Percentiles rank a stretch among this genome's conserved stretches.
These are phyloP conservation scores for Rhodosporidiobolus sp. DNA, from an alignment of 768 basidiomycete genomes.

Conservation along the genomic window DNA sequence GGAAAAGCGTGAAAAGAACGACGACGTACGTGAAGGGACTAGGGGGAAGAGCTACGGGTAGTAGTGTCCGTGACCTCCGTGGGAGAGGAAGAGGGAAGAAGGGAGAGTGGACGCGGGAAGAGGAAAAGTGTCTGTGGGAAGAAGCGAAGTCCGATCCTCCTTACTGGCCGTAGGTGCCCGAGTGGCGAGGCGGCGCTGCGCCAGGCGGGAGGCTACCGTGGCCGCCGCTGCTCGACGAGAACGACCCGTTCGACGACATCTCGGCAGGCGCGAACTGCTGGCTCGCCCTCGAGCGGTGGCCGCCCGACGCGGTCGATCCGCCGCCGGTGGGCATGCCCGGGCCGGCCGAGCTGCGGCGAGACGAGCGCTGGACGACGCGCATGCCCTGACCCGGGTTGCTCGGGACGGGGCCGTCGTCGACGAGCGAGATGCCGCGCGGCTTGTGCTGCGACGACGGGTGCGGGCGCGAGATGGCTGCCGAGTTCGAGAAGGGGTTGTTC, in stretches of 20 bases:
- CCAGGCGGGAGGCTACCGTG: slow-evolving; percentile 21
- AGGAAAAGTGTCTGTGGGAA: slow-evolving; percentile 9
- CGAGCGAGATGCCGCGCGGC: slow-evolving; percentile 68
- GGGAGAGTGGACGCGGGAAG: neutral
- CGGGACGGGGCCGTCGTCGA: slow-evolving; percentile 79
- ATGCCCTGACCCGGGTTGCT: slow-evolving; percentile 49
- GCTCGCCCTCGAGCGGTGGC: slow-evolving; percentile 11
- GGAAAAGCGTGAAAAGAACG: too few species aligned
- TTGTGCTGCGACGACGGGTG: neutral
- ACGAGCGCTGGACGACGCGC: slow-evolving; percentile 26
- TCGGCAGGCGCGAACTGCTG: neutral
- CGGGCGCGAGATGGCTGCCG: neutral
- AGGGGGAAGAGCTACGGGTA: neutral
- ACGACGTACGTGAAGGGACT: too few species aligned
- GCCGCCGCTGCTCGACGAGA: slow-evolving; percentile 2
- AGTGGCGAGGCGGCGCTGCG: slow-evolving; percentile 27
- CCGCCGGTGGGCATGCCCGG: neutral
- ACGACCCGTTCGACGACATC: neutral
- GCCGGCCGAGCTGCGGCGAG: slow-evolving; percentile 1
- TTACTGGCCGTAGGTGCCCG: neutral
- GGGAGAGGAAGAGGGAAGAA: neutral
- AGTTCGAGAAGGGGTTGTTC: slow-evolving; percentile 22
- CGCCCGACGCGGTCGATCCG: neutral
- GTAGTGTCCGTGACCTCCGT: too few species aligned
- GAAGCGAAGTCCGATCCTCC: neutral